Evolutionary conservation across 1,139 yeast species (phyloP).

Genomic region (Taphrina betulina): DNA sequence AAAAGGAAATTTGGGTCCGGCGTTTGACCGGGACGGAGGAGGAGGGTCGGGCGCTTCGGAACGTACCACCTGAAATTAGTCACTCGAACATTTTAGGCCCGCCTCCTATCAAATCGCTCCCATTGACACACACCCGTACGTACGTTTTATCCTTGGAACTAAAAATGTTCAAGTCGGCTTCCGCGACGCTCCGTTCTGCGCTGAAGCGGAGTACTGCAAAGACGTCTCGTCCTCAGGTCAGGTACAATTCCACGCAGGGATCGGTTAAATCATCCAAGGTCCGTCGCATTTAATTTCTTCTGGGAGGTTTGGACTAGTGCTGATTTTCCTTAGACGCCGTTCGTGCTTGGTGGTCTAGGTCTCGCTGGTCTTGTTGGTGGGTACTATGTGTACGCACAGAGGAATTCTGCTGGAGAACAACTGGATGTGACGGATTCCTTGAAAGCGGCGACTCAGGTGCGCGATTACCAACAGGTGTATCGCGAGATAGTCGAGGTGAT

Average conservation of each 20-base stretch:
- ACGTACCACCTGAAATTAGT: too few species aligned
- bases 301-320: too few species aligned
- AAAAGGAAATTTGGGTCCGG: too few species aligned
- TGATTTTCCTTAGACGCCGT: neutral
- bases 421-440: constrained; percentile 22
- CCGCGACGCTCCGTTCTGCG: neutral
- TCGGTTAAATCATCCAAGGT: neutral
- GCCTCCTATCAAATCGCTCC: too few species aligned
- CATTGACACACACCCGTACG: too few species aligned
- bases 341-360: constrained; percentile 10
- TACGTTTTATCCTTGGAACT: too few species aligned
- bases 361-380: constrained; percentile 27
- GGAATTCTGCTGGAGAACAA: constrained; percentile 26
- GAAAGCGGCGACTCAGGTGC: constrained; percentile 16
- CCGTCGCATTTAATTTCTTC: too few species aligned
- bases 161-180: constrained; percentile 10
- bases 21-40: too few species aligned
- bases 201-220: neutral
- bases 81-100: too few species aligned
- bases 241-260: neutral
- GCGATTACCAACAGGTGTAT: constrained; percentile 29
- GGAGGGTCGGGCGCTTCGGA: too few species aligned
- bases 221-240: neutral
- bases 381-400: constrained; percentile 28
- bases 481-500: constrained; percentile 26